phyloP scores from a whole-genome alignment of 306 rosid species.

The Clitoria ternatea region DNA sequence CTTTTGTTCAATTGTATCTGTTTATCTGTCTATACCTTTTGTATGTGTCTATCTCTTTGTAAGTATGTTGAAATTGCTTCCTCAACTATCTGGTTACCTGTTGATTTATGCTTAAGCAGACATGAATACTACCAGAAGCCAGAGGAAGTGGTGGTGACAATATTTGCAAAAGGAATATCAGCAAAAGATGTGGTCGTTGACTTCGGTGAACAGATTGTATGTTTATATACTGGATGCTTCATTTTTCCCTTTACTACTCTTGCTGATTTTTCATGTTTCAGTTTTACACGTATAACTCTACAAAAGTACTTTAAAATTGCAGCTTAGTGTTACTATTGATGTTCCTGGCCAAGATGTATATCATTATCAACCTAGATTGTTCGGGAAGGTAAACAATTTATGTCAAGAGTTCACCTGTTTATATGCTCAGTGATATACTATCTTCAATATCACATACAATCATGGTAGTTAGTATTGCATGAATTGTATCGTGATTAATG shows the following conservation, averaged over 20 bases:
- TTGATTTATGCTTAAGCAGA: constrained; percentile 44
- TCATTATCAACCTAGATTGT: constrained; percentile 75
- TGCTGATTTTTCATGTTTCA: background rate
- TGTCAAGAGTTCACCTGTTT: background rate
- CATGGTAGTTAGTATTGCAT: too few relatives aligned
- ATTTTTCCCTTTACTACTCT: background rate
- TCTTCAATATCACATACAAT: background rate
- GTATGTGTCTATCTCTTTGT: background rate
- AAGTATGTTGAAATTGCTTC: background rate
- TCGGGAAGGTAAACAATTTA: constrained; percentile 65
- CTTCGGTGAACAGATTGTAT: constrained; percentile 92
- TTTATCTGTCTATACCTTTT: background rate
- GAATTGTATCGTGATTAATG: too few relatives aligned
- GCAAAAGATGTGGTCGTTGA: constrained; percentile 57
- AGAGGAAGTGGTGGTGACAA: constrained; percentile 83
- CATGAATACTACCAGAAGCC: constrained; percentile 91
- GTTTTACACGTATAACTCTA: background rate
- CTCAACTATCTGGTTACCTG: constrained; percentile 11
- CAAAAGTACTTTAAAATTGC: constrained; percentile 26
- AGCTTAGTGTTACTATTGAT: constrained; percentile 71
- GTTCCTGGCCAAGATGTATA: constrained; percentile 68
- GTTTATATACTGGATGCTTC: constrained; percentile 16
- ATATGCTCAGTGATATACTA: background rate
- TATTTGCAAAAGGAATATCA: constrained; percentile 84
- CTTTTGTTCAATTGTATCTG: too few relatives aligned